Conservation (phyloP, 139 green algal genomes). For the Tetratostichococcus sp. region DNA sequence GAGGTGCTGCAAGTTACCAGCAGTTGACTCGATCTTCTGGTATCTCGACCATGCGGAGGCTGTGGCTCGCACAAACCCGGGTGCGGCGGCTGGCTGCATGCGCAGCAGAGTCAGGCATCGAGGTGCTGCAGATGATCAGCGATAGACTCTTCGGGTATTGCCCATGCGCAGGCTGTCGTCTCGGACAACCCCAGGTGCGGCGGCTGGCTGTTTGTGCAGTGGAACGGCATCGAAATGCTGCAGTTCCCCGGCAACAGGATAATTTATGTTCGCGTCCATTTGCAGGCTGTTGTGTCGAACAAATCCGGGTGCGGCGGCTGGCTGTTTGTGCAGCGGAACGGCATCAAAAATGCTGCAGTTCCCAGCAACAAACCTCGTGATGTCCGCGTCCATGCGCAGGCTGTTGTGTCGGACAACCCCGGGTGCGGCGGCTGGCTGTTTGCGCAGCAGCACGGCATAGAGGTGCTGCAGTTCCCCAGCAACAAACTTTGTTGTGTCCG, state of each 20-base stretch:
- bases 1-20: too few species aligned
- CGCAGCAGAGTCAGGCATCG: constrained; percentile 71
- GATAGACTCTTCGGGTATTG: too few species aligned
- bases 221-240: constrained; percentile 80
- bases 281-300: too few species aligned
- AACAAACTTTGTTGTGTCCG: too few species aligned
- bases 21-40: too few species aligned
- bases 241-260: too few species aligned
- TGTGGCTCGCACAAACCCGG: constrained; percentile 68
- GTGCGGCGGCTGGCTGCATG: constrained; percentile 77
- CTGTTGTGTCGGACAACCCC: constrained; percentile 76
- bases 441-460: constrained; percentile 66
- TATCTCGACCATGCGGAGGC: too few species aligned
- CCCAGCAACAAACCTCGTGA: too few species aligned
- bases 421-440: constrained; percentile 76
- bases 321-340: constrained; percentile 61
- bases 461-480: too few species aligned
- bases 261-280: too few species aligned
- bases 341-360: too few species aligned
- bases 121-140: too few species aligned
- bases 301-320: constrained; percentile 70
- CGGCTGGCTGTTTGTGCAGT: constrained; percentile 65
- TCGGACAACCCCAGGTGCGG: constrained; percentile 75
- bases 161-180: constrained; percentile 56
- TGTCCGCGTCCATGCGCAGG: constrained; percentile 22